Base-by-base conservation (phyloP, 1,284 basidiomycete species). In the Cryptococcus sp. region DNA sequence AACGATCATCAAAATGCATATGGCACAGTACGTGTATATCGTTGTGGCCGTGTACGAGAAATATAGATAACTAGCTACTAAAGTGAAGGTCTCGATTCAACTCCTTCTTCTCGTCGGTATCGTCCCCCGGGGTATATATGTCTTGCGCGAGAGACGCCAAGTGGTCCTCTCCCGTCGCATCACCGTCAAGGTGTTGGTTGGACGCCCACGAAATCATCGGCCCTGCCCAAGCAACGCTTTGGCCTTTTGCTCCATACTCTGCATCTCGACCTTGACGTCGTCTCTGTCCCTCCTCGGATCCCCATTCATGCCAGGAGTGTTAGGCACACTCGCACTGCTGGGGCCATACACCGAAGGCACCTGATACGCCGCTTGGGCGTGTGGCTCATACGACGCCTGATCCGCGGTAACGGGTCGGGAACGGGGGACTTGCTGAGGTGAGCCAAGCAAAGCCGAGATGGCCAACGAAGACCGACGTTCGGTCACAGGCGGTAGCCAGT, bases 391-490 rank as follows among this genome's bases (percentile, higher is more conserved):
- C 15, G 22, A 39, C 8, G 50, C 55, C 16, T 47, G 50, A 40
- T 63, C 67, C 5, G 65, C 67, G 2, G 65, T 66, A 15, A 48
- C 45, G 8, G 73, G 71, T 47, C 71, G 55, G 6, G 68, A 67
- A 46, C 65, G 52, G 16, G 58, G 64, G 11, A 63, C 62, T 46
- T 73, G 71, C 53, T 70, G 69, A 35, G 74, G 74, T n/a, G 72
- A 72, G 6, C 73, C 76, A 3, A 77, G 60, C 22, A 77, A 57
- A 17, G 76, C 76, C 27, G 69, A 72, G 43, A 77, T 77, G 3
- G 75, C 74, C 7, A 76, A 50, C 5, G 71, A 73, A 0, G 71
- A 71, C 38, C 76, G 63, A 27, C 76, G 64, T 55, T 78, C 76
- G 2, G 69, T 61, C 2, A 69, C 59, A 5, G 72, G 69, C 6